Evolutionary conservation across 331 rosid species (phyloP).

Genomic region (Pyrus hybrid): DNA sequence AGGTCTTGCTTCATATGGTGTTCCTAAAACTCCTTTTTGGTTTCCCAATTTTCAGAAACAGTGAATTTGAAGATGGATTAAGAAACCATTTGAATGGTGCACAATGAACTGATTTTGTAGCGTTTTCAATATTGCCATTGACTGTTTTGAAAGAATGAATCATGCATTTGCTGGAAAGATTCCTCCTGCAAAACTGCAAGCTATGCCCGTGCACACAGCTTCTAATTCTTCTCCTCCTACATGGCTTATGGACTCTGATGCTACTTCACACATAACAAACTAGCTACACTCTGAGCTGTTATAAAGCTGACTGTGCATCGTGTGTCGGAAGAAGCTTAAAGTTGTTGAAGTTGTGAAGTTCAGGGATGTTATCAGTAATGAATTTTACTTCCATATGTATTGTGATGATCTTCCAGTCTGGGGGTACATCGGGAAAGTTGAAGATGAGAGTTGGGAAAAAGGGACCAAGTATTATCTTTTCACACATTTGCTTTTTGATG

Average conservation of each 20-base stretch:
- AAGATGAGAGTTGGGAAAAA: conserved; percentile 42
- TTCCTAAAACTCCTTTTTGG: background rate
- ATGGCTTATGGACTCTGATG: too few relatives aligned
- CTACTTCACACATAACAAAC: too few relatives aligned
- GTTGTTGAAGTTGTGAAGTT: conserved; percentile 47
- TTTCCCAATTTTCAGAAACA: background rate
- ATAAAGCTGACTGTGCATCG: too few relatives aligned
- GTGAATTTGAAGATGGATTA: background rate
- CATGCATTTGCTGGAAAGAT: too few relatives aligned
- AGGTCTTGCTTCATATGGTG: background rate
- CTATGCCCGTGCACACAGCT: too few relatives aligned
- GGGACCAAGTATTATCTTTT: conserved; percentile 51
- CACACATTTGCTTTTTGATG: conserved; percentile 60
- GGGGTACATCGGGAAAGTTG: conserved; percentile 77
- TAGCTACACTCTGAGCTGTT: too few relatives aligned
- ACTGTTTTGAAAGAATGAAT: background rate
- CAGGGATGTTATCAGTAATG: conserved; percentile 51
- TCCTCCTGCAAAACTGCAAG: too few relatives aligned
- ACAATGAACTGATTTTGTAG: background rate
- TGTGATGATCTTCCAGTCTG: conserved; percentile 83
- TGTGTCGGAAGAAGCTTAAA: conserved; percentile 51
- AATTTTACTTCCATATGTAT: conserved; percentile 83
- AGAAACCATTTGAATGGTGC: background rate
- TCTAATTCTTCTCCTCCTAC: too few relatives aligned
- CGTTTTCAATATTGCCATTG: too few relatives aligned